phyloP scores from a whole-genome alignment of 805 yeast genomes.

The Kockiozyma suomiensis region DNA sequence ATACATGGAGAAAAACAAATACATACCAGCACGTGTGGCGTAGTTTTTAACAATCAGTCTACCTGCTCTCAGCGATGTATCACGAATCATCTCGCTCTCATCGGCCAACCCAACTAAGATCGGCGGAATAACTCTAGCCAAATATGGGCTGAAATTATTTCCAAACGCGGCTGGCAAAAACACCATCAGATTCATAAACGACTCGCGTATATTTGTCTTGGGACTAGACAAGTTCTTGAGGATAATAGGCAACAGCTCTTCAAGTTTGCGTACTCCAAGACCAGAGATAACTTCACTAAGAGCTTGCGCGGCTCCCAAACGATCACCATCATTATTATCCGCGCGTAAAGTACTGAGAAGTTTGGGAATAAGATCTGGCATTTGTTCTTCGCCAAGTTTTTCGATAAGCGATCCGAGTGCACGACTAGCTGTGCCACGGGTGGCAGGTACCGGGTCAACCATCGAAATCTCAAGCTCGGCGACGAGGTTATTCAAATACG shows the following conservation, averaged over 20 bases:
- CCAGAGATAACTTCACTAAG: conserved; percentile 92
- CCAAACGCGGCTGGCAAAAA: conserved; percentile 96
- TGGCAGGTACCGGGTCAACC: conserved; percentile 98
- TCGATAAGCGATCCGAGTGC: conserved; percentile 96
- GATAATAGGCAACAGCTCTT: conserved; percentile 82
- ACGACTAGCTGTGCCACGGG: conserved; percentile 96
- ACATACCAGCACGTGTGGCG: conserved; percentile 69
- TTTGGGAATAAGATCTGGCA: conserved; percentile 88
- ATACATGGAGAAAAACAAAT: neutral
- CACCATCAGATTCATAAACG: conserved; percentile 84
- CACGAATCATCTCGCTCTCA: conserved; percentile 80
- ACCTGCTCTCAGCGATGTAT: conserved; percentile 89
- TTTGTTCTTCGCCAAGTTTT: conserved; percentile 91
- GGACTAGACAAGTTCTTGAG: conserved; percentile 68
- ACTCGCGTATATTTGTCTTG: conserved; percentile 79
- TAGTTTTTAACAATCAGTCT: conserved; percentile 87
- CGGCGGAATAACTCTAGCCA: conserved; percentile 85
- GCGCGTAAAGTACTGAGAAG: conserved; percentile 76
- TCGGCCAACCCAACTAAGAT: conserved; percentile 91
- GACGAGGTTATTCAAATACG: conserved; percentile 77
- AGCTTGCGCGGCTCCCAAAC: conserved; percentile 97
- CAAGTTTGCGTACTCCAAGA: conserved; percentile 82
- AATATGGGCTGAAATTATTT: conserved; percentile 84
- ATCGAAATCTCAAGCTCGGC: conserved; percentile 86
- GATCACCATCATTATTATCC: conserved; percentile 79